These are phyloP conservation scores for Tranzscheliella williamsii DNA, from an alignment of 1,284 basidiomycete species.

Conservation along the genomic window DNA sequence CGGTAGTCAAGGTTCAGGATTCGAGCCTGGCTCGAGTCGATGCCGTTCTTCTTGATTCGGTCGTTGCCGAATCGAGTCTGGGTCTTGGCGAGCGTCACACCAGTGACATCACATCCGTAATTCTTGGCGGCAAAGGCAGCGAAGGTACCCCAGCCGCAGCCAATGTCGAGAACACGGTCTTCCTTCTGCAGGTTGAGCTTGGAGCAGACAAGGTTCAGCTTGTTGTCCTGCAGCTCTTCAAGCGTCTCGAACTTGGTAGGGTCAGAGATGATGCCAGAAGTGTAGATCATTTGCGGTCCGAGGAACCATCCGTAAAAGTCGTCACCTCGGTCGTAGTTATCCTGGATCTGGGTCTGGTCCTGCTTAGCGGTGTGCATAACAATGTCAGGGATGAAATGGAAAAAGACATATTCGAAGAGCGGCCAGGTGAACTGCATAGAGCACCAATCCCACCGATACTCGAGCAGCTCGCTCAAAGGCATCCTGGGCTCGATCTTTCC, in stretches of 20 bases:
- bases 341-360: slow-evolving; percentile 93
- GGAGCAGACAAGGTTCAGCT: slow-evolving; percentile 89
- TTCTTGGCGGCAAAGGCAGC: slow-evolving; percentile 95
- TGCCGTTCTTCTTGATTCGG: slow-evolving; percentile 78
- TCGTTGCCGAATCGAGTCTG: slow-evolving; percentile 91
- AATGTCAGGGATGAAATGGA: slow-evolving; percentile 86
- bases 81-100: slow-evolving; percentile 87
- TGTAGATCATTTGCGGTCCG: slow-evolving; percentile 96
- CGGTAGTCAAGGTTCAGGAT: slow-evolving; percentile 94
- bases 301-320: slow-evolving; percentile 74
- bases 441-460: slow-evolving; percentile 94
- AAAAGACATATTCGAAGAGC: slow-evolving; percentile 92
- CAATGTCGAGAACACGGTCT: slow-evolving; percentile 86
- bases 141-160: slow-evolving; percentile 98
- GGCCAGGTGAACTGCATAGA: slow-evolving; percentile 80
- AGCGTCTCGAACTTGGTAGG: slow-evolving; percentile 78
- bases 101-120: slow-evolving; percentile 90
- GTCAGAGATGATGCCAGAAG: slow-evolving; percentile 83
- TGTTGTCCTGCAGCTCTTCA: slow-evolving; percentile 98
- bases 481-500: slow-evolving; percentile 95
- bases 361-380: slow-evolving; percentile 85
- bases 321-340: slow-evolving; percentile 85
- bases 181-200: slow-evolving; percentile 85
- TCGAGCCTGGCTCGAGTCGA: slow-evolving; percentile 76
- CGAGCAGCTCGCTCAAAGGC: slow-evolving; percentile 89